A percentile compares a stretch with the other conserved stretches of the same genome.
Conservation (phyloP, 805 yeast genomes). For the Spathaspora passalidarum region DNA sequence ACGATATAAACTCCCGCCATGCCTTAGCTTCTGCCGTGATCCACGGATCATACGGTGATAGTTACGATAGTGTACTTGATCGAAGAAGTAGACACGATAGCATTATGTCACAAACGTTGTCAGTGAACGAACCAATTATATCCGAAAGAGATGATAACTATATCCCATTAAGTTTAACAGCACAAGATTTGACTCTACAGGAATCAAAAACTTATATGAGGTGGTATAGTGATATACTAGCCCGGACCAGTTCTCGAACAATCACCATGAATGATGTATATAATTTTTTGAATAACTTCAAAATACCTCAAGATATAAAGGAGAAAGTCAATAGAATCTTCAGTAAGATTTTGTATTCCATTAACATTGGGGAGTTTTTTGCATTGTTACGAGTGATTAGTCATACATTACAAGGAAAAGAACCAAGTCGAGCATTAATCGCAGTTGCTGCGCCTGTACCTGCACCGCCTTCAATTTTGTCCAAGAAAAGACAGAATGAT, state of each 20-base stretch:
- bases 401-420: conserved; percentile 56
- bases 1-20: conserved; percentile 8
- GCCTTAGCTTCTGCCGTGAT: neutral
- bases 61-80: conserved; percentile 4
- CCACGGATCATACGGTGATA: conserved; percentile 5
- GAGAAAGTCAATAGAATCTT: conserved; percentile 51
- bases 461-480: conserved; percentile 73
- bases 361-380: conserved; percentile 88
- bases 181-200: conserved; percentile 66
- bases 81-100: conserved; percentile 3
- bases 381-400: conserved; percentile 79
- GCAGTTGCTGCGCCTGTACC: conserved; percentile 63
- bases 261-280: conserved; percentile 77
- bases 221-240: conserved; percentile 86
- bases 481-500: conserved; percentile 54
- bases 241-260: conserved; percentile 64
- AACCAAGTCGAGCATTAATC: conserved; percentile 56
- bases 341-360: conserved; percentile 47
- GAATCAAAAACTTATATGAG: conserved; percentile 84
- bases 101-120: neutral
- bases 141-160: neutral
- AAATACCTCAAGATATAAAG: conserved; percentile 50
- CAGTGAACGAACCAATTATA: neutral
- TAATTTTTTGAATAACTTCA: conserved; percentile 74
- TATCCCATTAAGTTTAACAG: conserved; percentile 63